Percentiles rank a stretch among this genome's conserved stretches.
These are phyloP conservation scores for Suhomyces vadensis DNA, from an alignment of 805 yeast genomes.

Conservation along the genomic window DNA sequence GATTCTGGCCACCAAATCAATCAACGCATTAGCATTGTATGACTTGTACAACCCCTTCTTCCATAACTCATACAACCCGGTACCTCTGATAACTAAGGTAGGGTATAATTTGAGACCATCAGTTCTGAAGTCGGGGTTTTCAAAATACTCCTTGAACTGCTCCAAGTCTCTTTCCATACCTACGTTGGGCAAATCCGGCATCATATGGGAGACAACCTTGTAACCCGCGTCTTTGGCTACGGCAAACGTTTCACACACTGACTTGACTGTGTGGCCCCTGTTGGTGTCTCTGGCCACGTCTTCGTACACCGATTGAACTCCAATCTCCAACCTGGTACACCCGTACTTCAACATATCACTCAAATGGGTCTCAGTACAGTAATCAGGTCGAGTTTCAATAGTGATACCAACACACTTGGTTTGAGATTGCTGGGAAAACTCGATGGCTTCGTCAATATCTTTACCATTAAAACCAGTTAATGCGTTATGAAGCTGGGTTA, in stretches of 20 bases:
- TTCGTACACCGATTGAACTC: slow-evolving; percentile 95
- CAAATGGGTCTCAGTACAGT: slow-evolving; percentile 93
- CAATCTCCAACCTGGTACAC: slow-evolving; percentile 94
- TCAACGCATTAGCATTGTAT: slow-evolving; percentile 89
- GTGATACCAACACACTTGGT: slow-evolving; percentile 99
- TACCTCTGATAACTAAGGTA: slow-evolving; percentile 94
- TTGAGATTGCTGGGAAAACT: slow-evolving; percentile 86
- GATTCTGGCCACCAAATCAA: slow-evolving; percentile 93
- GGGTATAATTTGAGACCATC: slow-evolving; percentile 96
- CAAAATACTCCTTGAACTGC: slow-evolving; percentile 95
- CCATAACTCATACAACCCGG: slow-evolving; percentile 97
- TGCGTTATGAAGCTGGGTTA: slow-evolving; percentile 90
- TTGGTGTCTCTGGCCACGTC: slow-evolving; percentile 98
- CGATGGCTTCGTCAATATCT: slow-evolving; percentile 86
- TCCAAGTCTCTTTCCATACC: slow-evolving; percentile 98
- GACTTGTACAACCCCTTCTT: slow-evolving; percentile 93
- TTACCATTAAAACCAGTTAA: slow-evolving; percentile 88
- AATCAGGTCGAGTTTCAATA: slow-evolving; percentile 97
- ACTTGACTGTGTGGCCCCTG: slow-evolving; percentile 94
- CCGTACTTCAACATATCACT: slow-evolving; percentile 96
- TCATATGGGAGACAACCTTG: slow-evolving; percentile 97
- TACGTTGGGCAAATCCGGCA: slow-evolving; percentile 98
- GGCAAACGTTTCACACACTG: slow-evolving; percentile 94
- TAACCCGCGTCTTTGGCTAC: slow-evolving; percentile 98
- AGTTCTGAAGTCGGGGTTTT: slow-evolving; percentile 94